Evolutionary conservation across 2,329 filamentous ascomycete species (phyloP), one percentile per base, ranked within the genome.

Genomic region (Colletotrichum acutatum): DNA sequence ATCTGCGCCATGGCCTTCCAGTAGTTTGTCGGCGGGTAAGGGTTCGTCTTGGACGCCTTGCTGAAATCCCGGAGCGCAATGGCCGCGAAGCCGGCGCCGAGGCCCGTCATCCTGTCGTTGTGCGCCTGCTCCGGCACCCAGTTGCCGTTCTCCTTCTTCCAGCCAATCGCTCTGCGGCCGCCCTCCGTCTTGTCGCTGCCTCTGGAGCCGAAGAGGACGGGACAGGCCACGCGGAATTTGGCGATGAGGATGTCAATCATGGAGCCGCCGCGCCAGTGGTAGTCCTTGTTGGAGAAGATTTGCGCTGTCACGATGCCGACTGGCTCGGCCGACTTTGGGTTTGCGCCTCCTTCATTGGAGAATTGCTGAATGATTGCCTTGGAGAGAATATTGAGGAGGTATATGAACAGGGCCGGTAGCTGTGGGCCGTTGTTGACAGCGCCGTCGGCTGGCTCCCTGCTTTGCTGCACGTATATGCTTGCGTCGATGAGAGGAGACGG

Each of bases 201-300:
- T 56, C 90, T 88, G 75, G 95, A 90, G 22, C 96, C 96, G 80
- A 97, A 98, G 0, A 99, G 86, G 1, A 95, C 92, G 0, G 97
- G 96, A 78, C 95, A 97, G 4, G 90, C 87, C 19, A 93, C 87
- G 72, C 95, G 91, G 78, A 94, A 93, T 82, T 98, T 98, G 67
- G 95, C 86, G 78, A 97, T 92, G 34, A 98, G 86, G 72, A 98
- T 94, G 79, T 97, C 94, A 65, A 95, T 92, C 71, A 97, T 86
- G 1, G 92, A 88, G 60, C 88, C 83, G 9, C 90, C 92, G 63
- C 91, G 88, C 87, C 91, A 93, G 66, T 89, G 85, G 78, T 94
- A 93, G 19, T 90, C 87, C 22, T 90, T 86, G 65, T 89, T 87
- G 1, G 93, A 92, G 80, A 97, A 96, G 34, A 97, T 88, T 75